Base-by-base conservation (phyloP, 169 alveolate genomes). In the Plasmodium cynomolgi region DNA sequence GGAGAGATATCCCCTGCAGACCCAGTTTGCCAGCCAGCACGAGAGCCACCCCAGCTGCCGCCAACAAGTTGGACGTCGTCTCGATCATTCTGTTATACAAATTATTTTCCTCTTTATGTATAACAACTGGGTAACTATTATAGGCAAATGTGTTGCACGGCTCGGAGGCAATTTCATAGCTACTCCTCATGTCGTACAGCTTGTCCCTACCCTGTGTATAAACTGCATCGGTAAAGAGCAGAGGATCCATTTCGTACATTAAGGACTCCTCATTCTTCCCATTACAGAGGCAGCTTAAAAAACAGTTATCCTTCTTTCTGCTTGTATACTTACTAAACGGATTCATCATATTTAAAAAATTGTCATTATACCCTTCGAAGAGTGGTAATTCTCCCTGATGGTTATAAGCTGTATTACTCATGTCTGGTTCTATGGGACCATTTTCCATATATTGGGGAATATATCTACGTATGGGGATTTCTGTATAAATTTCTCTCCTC, bases 401-500 rank as follows among this genome's bases (percentile, higher is more conserved):
- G 44, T 23, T 80, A 80, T 88, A 88, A 41, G 83, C 79, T 17
- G n/a, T 79, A 74, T 41, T 37, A 33, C 34, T 20, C 9, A 33
- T 54, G 50, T 81, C 81, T 17, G 83, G 84, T 81, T 50, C 23
- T 31, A 81, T 73, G 58, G 29, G 37, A 47, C 33, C 23, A 44
- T 37, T 71, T 26, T 80, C 54, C 17, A 81, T 39, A 72, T 91
- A 47, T 44, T 91, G 92, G 29, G 92, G 95, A 9, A 91, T 72
- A 81, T 91, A 91, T 81, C 95, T 58, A 58, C 92, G 95, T 3
- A 77, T 73, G n/a, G 95, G 95, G 26, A 91, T 37, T 73, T 91
- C 95, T 62, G 33, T 82, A 91, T 91, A 81, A 33, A 91, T 91
- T 91, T 91, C 95, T 91, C 92, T 91, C 83, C 81, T 91, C 11